Evolutionary conservation across 306 rosid species (phyloP).

Genomic region (Cicer chorassanicum): DNA sequence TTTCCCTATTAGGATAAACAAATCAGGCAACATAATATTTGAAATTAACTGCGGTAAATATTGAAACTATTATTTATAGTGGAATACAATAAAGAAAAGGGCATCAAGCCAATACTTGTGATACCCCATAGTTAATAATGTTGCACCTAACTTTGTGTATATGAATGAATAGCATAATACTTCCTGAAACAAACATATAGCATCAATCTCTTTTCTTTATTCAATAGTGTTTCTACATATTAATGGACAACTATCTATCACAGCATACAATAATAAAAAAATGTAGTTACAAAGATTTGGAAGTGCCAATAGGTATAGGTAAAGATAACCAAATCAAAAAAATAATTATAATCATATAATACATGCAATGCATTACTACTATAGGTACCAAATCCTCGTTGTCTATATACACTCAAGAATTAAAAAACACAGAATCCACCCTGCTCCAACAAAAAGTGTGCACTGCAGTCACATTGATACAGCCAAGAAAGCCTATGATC

Average conservation of each 20-base stretch:
- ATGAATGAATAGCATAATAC: background rate
- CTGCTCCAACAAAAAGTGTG: constrained; percentile 22
- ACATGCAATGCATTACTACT: constrained; percentile 37
- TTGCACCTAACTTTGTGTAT: background rate
- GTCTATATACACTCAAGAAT: constrained; percentile 50
- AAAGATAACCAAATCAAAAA: constrained; percentile 35
- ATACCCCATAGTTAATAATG: background rate
- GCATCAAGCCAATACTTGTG: no score
- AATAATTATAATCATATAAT: constrained; percentile 27
- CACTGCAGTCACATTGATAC: constrained; percentile 29
- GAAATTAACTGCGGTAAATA: no score
- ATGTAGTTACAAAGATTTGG: constrained; percentile 19
- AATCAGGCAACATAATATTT: no score
- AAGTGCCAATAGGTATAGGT: constrained; percentile 12
- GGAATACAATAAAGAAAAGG: no score
- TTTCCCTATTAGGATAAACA: no score
- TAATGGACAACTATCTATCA: constrained; percentile 14
- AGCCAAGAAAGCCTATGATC: constrained; percentile 36
- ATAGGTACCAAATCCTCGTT: constrained; percentile 32
- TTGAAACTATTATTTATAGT: no score
- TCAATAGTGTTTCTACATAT: constrained; percentile 27
- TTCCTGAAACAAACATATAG: background rate
- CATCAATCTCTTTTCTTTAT: constrained; percentile 10
- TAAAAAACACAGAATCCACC: constrained; percentile 35
- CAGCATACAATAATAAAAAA: constrained; percentile 6